Percentiles rank a stretch among this genome's conserved stretches.
Conservation (phyloP, 768 basidiomycete species). For the Tulasnella sp. region DNA sequence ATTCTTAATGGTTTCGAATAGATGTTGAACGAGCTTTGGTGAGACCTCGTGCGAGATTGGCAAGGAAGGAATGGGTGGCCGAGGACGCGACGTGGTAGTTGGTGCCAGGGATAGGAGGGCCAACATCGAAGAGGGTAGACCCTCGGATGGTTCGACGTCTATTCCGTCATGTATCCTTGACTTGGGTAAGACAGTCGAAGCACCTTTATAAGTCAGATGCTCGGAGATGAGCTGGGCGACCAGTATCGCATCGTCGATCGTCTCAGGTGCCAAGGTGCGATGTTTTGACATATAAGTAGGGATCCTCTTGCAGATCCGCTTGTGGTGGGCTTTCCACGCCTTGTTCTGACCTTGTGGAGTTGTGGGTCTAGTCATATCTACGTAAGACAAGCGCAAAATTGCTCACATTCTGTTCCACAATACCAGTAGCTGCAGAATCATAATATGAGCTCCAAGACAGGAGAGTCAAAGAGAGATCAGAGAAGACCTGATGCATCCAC, state of each 20-base stretch:
- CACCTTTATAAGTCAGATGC: constrained; percentile 9
- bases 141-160: not conserved
- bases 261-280: constrained; percentile 41
- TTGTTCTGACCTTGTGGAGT: constrained; percentile 47
- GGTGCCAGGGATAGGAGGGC: constrained; percentile 6
- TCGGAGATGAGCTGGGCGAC: constrained; percentile 51
- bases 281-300: constrained; percentile 36
- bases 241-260: constrained; percentile 43
- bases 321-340: constrained; percentile 60
- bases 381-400: too few species aligned
- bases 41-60: not conserved
- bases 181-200: not conserved
- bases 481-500: constrained; percentile 42
- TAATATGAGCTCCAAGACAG: too few species aligned
- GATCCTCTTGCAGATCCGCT: constrained; percentile 52
- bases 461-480: not conserved
- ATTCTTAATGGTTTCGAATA: constrained; percentile 59
- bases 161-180: not conserved
- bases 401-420: constrained; percentile 48
- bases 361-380: too few species aligned
- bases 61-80: too few species aligned
- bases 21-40: constrained; percentile 21
- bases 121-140: not conserved
- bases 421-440: constrained; percentile 44
- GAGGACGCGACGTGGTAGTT: constrained; percentile 4